phyloP scores from a whole-genome alignment of 176 grass and related monocot genomes.

The Carex pumila region DNA sequence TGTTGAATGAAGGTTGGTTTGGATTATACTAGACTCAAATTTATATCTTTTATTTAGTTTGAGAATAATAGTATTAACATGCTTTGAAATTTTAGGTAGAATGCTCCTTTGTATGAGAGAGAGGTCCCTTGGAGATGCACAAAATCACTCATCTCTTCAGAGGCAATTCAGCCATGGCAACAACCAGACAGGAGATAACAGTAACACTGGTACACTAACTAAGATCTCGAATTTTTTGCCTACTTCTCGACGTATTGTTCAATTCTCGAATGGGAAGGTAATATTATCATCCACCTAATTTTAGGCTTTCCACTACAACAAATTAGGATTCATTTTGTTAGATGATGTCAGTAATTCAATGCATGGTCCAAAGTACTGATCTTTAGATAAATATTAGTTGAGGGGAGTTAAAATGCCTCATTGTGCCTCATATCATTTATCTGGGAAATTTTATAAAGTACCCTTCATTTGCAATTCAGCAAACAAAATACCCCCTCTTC shows the following conservation, averaged over 20 bases:
- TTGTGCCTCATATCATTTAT: too few species aligned
- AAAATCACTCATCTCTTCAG: slow-evolving; percentile 69
- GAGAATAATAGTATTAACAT: background rate
- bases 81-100: slow-evolving; percentile 38
- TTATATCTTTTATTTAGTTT: background rate
- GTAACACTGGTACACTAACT: slow-evolving; percentile 48
- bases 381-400: background rate
- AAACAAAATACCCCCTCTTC: too few species aligned
- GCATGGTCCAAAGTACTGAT: background rate
- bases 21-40: background rate
- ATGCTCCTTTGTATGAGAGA: slow-evolving; percentile 97
- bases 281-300: background rate
- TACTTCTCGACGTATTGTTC: slow-evolving; percentile 88
- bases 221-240: slow-evolving; percentile 83
- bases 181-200: slow-evolving; percentile 51
- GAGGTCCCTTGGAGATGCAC: slow-evolving; percentile 50
- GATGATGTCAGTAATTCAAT: background rate
- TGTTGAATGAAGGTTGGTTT: background rate
- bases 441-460: too few species aligned
- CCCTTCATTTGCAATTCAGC: too few species aligned
- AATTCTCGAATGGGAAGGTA: slow-evolving; percentile 95
- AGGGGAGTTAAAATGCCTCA: too few species aligned
- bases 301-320: background rate
- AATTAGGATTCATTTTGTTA: background rate
- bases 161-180: slow-evolving; percentile 84